Percentiles rank a stretch among this genome's conserved stretches.
Conservation (phyloP, 1,284 basidiomycete genomes). For the Vanrija humicola region DNA sequence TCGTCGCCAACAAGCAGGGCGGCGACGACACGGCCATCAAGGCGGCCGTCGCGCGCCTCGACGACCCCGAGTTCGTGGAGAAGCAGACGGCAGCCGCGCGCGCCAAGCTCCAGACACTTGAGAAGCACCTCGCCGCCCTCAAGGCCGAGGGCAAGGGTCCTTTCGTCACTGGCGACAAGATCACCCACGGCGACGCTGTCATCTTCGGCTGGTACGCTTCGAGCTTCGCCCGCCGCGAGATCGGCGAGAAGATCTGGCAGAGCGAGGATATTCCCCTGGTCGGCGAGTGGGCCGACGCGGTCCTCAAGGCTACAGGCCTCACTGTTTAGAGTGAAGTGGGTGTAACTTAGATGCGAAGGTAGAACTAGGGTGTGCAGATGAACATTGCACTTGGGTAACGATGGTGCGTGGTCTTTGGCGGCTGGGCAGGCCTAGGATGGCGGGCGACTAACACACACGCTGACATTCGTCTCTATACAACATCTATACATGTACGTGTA, state of each 20-base stretch:
- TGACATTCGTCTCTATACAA: no score
- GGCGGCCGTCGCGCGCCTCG: not conserved
- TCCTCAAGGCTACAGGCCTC: not conserved
- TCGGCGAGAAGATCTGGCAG: not conserved
- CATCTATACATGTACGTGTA: no score
- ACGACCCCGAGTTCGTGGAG: not conserved
- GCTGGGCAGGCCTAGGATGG: no score
- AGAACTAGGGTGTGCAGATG: no score
- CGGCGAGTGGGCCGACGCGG: not conserved
- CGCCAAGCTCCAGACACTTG: not conserved
- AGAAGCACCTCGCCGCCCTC: not conserved
- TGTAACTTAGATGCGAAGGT: no score
- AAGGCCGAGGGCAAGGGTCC: not conserved
- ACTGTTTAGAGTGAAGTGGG: not conserved
- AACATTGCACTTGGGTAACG: no score
- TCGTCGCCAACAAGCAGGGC: conserved; percentile 15
- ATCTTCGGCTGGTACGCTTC: conserved; percentile 3
- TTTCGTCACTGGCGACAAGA: not conserved
- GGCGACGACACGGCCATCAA: conserved; percentile 9
- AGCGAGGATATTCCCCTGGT: not conserved
- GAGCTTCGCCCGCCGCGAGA: not conserved
- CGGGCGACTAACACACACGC: no score
- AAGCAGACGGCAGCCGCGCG: not conserved
- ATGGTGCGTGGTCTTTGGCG: no score
- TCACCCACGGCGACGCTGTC: not conserved